Evolutionary conservation across 805 yeast genomes (phyloP).

Genomic region (Ogataea pilisensis): DNA sequence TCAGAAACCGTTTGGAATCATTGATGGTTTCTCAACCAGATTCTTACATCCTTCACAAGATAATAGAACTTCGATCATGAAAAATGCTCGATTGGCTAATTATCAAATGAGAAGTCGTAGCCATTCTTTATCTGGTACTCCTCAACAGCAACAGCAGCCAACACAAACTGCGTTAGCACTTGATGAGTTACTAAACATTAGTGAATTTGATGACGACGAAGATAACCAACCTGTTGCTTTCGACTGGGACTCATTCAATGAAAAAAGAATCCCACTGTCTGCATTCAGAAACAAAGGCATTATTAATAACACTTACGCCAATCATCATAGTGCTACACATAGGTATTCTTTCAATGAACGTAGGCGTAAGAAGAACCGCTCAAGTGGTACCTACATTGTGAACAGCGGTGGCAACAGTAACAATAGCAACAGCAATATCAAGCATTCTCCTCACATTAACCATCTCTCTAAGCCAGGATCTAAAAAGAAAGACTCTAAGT

Average conservation of each 20-base stretch:
- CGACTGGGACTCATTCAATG: constrained; percentile 25
- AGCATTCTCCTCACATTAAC: no score
- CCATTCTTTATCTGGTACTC: not conserved
- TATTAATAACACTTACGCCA: constrained; percentile 15
- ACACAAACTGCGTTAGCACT: constrained; percentile 33
- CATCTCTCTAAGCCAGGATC: not conserved
- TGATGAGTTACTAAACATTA: constrained; percentile 83
- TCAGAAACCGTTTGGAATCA: constrained; percentile 82
- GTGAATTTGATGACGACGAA: constrained; percentile 77
- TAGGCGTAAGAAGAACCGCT: constrained; percentile 8
- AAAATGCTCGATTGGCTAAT: constrained; percentile 16
- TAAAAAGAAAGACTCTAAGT: not conserved
- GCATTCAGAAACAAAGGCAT: constrained; percentile 85
- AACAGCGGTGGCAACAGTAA: no score
- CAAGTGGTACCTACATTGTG: not conserved
- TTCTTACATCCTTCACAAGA: constrained; percentile 52
- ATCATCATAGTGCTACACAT: constrained; percentile 18
- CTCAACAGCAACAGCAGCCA: constrained; percentile 7
- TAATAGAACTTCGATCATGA: constrained; percentile 22
- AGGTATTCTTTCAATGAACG: constrained; percentile 24
- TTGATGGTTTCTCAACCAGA: constrained; percentile 90
- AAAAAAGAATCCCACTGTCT: constrained; percentile 69
- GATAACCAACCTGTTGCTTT: constrained; percentile 37
- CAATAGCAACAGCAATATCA: not conserved
- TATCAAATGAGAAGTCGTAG: constrained; percentile 1